Conservation (phyloP, 257 asterid genomes). For the Penstemon eatonii region DNA sequence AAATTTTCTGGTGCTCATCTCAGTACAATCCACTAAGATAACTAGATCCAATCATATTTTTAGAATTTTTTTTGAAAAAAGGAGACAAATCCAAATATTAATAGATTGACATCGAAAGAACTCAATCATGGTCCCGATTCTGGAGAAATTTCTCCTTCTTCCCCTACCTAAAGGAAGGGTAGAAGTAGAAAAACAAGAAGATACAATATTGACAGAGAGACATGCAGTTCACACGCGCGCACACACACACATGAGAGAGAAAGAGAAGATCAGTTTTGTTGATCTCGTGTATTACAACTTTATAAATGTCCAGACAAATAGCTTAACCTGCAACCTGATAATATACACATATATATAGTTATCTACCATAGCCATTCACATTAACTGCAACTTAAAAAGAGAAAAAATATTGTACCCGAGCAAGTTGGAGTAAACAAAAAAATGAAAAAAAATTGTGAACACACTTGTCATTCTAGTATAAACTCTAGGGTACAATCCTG, state of each 20-base stretch:
- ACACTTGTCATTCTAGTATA: background rate
- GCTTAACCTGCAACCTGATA: background rate
- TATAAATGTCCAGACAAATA: background rate
- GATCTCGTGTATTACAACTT: background rate
- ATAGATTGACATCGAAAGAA: conserved; percentile 7
- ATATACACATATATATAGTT: background rate
- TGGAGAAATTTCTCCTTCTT: background rate
- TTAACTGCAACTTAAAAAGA: background rate
- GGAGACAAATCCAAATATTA: background rate
- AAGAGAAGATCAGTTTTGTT: background rate
- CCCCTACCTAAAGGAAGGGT: background rate
- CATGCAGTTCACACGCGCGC: too few relatives aligned
- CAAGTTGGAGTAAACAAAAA: background rate
- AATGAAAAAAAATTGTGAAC: background rate
- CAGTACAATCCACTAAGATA: background rate
- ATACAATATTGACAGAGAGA: background rate
- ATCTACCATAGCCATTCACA: background rate
- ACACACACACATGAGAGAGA: background rate
- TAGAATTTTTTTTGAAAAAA: background rate
- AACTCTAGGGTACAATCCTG: conserved; percentile 5
- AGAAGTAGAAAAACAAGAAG: background rate
- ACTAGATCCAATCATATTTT: background rate
- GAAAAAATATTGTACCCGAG: background rate
- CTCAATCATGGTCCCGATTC: background rate
- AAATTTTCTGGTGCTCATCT: background rate